Conservation (phyloP, 2,329 filamentous ascomycete genomes). For the Trichoderma semiorbis region DNA sequence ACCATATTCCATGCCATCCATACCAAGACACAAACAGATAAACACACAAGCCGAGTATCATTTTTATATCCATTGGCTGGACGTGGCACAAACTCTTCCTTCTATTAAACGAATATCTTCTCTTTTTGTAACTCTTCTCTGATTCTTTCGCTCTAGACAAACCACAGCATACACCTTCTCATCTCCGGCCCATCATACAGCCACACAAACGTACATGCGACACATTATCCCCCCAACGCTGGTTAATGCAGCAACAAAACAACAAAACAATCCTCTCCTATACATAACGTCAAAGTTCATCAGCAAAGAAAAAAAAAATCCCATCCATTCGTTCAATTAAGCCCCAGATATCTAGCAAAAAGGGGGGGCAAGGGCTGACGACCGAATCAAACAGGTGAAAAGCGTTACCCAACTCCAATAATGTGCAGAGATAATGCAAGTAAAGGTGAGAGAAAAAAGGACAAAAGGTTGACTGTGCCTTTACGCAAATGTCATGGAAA, state of each 20-base stretch:
- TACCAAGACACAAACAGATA: neutral
- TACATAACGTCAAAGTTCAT: conserved; percentile 3
- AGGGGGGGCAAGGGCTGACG: neutral
- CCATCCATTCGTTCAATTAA: neutral
- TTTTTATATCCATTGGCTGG: neutral
- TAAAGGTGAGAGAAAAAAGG: neutral
- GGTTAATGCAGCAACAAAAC: neutral
- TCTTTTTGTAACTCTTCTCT: neutral
- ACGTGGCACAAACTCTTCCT: neutral
- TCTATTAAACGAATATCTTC: neutral
- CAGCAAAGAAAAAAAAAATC: neutral
- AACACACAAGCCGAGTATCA: neutral
- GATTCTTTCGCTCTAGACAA: neutral
- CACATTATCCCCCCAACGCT: neutral
- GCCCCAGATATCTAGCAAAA: neutral
- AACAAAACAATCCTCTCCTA: neutral
- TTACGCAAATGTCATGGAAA: conserved; percentile 78
- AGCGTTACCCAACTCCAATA: conserved; percentile 13
- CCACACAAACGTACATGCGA: neutral
- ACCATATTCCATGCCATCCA: neutral
- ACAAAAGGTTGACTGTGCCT: neutral
- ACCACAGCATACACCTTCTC: neutral
- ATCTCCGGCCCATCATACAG: neutral
- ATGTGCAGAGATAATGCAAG: neutral
- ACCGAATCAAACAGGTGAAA: neutral